Evolutionary conservation across 176 grass and related monocot species (phyloP).

Genomic region (Luzula sylvatica): DNA sequence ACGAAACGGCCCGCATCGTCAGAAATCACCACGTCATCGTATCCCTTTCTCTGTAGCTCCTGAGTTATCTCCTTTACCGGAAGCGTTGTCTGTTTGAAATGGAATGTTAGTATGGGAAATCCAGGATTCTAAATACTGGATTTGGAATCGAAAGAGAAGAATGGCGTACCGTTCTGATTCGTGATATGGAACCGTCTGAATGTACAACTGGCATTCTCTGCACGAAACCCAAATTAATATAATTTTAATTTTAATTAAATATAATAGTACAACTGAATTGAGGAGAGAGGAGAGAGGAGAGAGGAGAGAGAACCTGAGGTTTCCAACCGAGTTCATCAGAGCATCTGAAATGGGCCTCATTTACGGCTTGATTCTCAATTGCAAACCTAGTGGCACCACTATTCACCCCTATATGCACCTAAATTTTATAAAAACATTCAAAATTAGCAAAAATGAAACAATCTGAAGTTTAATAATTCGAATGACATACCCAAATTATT

Average conservation of each 20-base stretch:
- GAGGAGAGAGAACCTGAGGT: conserved; percentile 42
- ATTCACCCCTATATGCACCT: conserved; percentile 75
- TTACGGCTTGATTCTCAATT: conserved; percentile 76
- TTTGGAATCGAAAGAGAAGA: neutral
- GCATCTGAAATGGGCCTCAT: conserved; percentile 78
- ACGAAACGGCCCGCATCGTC: conserved; percentile 65
- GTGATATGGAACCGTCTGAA: conserved; percentile 55
- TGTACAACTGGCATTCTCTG: conserved; percentile 58
- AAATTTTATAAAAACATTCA: conserved; percentile 8
- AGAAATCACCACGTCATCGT: conserved; percentile 48
- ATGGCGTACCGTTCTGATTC: conserved; percentile 41
- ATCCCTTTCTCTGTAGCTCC: conserved; percentile 45
- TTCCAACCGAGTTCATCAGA: conserved; percentile 92
- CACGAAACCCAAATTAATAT: conserved; percentile 6
- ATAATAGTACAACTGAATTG: too few relatives aligned
- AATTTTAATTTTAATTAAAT: neutral
- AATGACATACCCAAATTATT: conserved; percentile 64
- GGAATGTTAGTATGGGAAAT: conserved; percentile 14
- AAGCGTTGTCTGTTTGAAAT: conserved; percentile 41
- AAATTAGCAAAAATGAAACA: neutral
- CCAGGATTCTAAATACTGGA: neutral
- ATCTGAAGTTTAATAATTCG: too few relatives aligned
- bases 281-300: conserved; percentile 4
- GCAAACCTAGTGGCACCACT: conserved; percentile 65
- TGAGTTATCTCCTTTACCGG: conserved; percentile 56